A percentile compares a stretch with the other conserved stretches of the same genome.
phyloP scores from a whole-genome alignment of 2,329 filamentous ascomycete species.

The Cladosporium austrohemisphaericum region DNA sequence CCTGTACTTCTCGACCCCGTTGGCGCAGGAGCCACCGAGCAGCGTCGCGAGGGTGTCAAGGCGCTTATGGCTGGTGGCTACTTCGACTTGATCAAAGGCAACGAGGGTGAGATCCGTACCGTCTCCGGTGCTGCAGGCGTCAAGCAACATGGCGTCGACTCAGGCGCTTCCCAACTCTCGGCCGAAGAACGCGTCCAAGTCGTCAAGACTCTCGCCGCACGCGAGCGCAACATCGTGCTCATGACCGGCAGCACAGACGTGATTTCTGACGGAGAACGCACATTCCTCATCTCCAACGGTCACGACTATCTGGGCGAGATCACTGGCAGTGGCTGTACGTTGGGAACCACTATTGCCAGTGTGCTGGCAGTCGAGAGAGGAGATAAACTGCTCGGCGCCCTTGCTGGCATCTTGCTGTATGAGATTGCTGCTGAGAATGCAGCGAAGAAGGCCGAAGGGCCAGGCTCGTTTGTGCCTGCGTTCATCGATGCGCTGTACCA shows the following conservation, averaged over 20 bases:
- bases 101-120: slow-evolving; percentile 80
- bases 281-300: slow-evolving; percentile 70
- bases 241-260: slow-evolving; percentile 79
- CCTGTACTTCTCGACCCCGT: slow-evolving; percentile 87
- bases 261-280: slow-evolving; percentile 68
- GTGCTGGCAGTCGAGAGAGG: slow-evolving; percentile 61
- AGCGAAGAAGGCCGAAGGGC: slow-evolving; percentile 59
- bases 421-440: slow-evolving; percentile 72
- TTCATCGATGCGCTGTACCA: slow-evolving; percentile 70
- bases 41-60: slow-evolving; percentile 68
- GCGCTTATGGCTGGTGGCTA: slow-evolving; percentile 69
- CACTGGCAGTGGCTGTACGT: slow-evolving; percentile 74
- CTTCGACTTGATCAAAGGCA: slow-evolving; percentile 89
- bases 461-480: slow-evolving; percentile 80
- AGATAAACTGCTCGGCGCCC: slow-evolving; percentile 67
- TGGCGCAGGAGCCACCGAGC: slow-evolving; percentile 75
- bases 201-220: slow-evolving; percentile 62
- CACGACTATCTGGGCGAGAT: slow-evolving; percentile 66
- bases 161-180: slow-evolving; percentile 54
- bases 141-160: slow-evolving; percentile 80
- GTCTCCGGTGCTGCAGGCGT: slow-evolving; percentile 57
- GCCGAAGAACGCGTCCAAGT: slow-evolving; percentile 57
- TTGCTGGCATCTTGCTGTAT: slow-evolving; percentile 72
- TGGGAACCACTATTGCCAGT: slow-evolving; percentile 77
- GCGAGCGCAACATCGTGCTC: slow-evolving; percentile 69